Base-by-base conservation (phyloP, 805 yeast genomes). In the Ascoidea asiatica region DNA sequence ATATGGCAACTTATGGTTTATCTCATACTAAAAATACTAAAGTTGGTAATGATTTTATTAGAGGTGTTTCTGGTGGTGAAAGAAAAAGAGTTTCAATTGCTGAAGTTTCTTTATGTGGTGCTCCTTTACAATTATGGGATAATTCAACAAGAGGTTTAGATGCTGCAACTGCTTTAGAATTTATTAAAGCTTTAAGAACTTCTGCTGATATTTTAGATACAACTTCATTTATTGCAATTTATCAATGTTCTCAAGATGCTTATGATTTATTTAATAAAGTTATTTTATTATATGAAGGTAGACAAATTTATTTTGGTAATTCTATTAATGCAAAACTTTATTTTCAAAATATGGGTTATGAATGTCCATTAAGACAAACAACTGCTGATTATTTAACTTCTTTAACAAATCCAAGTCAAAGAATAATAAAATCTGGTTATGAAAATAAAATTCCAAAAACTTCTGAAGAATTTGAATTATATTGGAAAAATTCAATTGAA, bases 61-160 rank as follows among this genome's bases (percentile, higher is more conserved):
- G 84, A 58, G 87, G 87, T 61, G 77, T 80, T 40, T 78, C 84
- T 22, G 87, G 86, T 58, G 87, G 86, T 64, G 83, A 79, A 61
- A 65, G 86, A 53, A 79, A 79, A 60, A 74, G 86, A 65, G 84
- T 79, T 19, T 76, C 84, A 15, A 77, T 79, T 53, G 82, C 81
- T 11, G 86, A 79, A 60, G 82, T 70, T 41, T 54, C 69, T 15
- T 53, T 66, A 23, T 57, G 67, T 43, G 77, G 76, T 48, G 71
- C 79, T 23, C 62, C 61, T 47, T 51, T 71, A 37, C 72, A 68
- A 51, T 70, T 74, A 57, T 71, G 74, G 74, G 76, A 75, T 65
- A 75, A 75, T 49, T 72, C 80, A n/a, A 75, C 81, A 13, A 70
- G 80, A 66, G 81, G 81, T 51, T 65, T 75, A 57, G 81, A 75